These are phyloP conservation scores for Puccinellia tenuiflora DNA, from an alignment of 176 grass and related monocot species.

Conservation along the genomic window DNA sequence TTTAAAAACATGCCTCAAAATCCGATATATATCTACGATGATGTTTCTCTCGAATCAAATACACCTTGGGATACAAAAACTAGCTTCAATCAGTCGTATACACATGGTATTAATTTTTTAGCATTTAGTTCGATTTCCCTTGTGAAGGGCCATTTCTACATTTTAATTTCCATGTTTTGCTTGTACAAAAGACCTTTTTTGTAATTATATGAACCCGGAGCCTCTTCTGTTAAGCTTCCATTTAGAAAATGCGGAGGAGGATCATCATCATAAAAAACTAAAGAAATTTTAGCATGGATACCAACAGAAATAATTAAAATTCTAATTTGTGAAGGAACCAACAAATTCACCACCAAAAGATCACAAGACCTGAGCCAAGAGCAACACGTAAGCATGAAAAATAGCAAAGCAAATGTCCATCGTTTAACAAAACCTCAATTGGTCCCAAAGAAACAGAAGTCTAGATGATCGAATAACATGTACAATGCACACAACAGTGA, in stretches of 20 bases:
- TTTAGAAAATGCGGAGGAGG: background rate
- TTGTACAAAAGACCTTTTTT: background rate
- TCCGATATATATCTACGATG: background rate
- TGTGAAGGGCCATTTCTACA: background rate
- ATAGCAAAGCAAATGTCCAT: background rate
- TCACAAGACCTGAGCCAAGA: background rate
- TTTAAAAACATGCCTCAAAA: too few relatives aligned
- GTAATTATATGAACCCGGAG: background rate
- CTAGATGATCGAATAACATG: conserved; percentile 43
- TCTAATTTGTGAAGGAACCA: background rate
- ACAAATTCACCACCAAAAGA: background rate
- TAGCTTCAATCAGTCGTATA: background rate
- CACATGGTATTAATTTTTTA: background rate
- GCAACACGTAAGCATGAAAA: background rate
- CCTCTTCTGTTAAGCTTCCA: background rate
- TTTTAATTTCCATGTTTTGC: background rate
- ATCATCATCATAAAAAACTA: background rate
- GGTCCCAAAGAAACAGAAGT: conserved; percentile 26
- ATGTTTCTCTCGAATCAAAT: background rate
- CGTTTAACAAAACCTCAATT: conserved; percentile 12
- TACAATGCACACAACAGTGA: conserved; percentile 54
- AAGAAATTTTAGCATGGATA: background rate
- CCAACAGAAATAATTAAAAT: background rate
- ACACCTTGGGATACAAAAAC: background rate
- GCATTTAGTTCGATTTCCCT: background rate